phyloP scores from a whole-genome alignment of 208 protist genomes.

The Trypanosoma theileri region DNA sequence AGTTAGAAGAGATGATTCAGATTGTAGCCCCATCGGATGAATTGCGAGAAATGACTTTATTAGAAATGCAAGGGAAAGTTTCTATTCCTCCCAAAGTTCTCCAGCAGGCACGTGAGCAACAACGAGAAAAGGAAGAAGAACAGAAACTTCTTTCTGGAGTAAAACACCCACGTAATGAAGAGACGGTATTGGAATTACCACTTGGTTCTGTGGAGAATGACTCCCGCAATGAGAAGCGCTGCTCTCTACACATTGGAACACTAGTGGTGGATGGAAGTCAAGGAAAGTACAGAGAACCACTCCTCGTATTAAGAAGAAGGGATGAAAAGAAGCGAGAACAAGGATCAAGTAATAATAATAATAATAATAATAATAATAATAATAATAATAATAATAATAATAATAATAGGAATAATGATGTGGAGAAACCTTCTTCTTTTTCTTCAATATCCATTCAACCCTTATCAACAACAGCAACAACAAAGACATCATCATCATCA shows the following conservation, averaged over 20 bases:
- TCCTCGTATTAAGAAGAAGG: constrained; percentile 40
- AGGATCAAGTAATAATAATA: constrained; percentile 1
- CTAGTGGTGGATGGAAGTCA: constrained; percentile 49
- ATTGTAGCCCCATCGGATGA: constrained; percentile 34
- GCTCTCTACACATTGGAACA: constrained; percentile 66
- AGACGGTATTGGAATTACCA: constrained; percentile 28
- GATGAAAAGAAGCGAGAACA: not conserved
- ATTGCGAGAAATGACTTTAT: constrained; percentile 60
- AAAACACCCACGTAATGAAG: constrained; percentile 11
- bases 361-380: too few relatives aligned
- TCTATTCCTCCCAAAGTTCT: constrained; percentile 41
- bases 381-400: not conserved
- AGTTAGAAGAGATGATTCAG: constrained; percentile 42
- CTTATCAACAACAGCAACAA: not conserved
- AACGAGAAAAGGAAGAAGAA: not conserved
- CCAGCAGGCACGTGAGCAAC: constrained; percentile 20
- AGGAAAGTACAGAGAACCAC: constrained; percentile 35
- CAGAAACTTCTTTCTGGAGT: not conserved
- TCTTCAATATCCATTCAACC: not conserved
- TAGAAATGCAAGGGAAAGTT: constrained; percentile 72
- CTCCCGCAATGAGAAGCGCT: constrained; percentile 40
- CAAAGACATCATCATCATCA: not conserved
- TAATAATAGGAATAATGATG: not conserved
- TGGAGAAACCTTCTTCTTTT: not conserved
- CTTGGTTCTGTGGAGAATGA: constrained; percentile 59